These are phyloP conservation scores for Wickerhamomyces rabaulensis DNA, from an alignment of 805 yeast species.

Conservation along the genomic window DNA sequence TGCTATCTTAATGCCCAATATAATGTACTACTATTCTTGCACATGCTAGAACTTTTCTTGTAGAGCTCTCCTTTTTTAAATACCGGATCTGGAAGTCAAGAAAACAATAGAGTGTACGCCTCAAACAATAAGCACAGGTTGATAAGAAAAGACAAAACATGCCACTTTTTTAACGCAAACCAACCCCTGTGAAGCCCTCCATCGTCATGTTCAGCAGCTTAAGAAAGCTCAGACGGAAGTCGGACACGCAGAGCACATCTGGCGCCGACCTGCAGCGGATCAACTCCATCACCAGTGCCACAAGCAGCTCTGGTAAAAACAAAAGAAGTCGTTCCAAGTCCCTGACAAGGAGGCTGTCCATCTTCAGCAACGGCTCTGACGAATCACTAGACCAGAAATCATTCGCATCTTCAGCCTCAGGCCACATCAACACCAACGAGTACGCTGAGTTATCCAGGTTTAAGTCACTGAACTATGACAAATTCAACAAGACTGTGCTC, in stretches of 20 bases:
- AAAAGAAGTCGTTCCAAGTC: background rate
- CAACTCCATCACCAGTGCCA: background rate
- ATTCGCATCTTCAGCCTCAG: constrained; percentile 2
- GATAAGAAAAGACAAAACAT: background rate
- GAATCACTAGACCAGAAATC: constrained; percentile 10
- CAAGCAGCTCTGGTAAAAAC: background rate
- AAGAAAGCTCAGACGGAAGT: constrained; percentile 4
- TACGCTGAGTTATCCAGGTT: constrained; percentile 14
- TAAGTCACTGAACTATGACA: constrained; percentile 15
- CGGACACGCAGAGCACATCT: constrained; percentile 1
- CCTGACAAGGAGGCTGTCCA: constrained; percentile 10
- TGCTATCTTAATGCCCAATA: background rate
- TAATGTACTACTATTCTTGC: too few species aligned
- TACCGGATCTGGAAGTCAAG: constrained; percentile 9
- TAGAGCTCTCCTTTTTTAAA: background rate
- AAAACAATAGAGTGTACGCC: background rate
- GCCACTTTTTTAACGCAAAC: background rate
- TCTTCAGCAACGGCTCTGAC: constrained; percentile 13
- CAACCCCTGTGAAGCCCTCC: background rate
- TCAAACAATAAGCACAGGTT: too few species aligned
- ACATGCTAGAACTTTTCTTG: too few species aligned
- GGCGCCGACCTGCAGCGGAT: background rate
- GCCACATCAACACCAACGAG: background rate
- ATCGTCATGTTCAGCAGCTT: background rate
- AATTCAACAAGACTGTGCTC: constrained; percentile 15